Conservation (phyloP, 192 early-diverging fungal species). For the Linnemannia zychae region DNA sequence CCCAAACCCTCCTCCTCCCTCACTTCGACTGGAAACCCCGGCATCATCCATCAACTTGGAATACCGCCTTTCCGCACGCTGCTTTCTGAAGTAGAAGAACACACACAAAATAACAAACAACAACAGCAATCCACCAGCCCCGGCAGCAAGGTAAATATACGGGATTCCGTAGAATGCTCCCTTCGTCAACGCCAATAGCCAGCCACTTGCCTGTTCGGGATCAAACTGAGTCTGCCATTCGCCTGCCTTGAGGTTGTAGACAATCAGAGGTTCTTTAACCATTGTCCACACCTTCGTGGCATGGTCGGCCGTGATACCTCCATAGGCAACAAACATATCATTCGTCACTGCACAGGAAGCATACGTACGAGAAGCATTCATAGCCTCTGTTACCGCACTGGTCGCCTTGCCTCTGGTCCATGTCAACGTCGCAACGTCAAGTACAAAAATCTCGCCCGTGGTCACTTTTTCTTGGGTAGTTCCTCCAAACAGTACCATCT, state of each 20-base stretch:
- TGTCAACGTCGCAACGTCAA: constrained; percentile 17
- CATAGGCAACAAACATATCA: constrained; percentile 16
- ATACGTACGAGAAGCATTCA: not conserved
- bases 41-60: not conserved
- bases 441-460: constrained; percentile 9
- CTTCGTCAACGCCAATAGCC: not conserved
- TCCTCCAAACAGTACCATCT: constrained; percentile 13
- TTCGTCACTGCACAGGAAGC: constrained; percentile 6
- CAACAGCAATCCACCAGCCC: not conserved
- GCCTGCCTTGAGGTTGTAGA: constrained; percentile 2
- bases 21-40: not conserved
- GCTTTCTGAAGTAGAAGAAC: not conserved
- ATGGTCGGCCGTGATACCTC: not conserved
- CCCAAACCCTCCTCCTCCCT: not conserved
- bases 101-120: not conserved
- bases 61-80: not conserved
- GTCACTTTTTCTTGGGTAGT: not conserved
- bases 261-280: not conserved
- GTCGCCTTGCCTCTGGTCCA: not conserved
- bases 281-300: not conserved
- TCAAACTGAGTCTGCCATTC: too few species aligned
- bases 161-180: not conserved
- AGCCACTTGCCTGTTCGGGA: not conserved
- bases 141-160: not conserved
- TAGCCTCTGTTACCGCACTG: too few species aligned